These are phyloP conservation scores for Solanum virginianum DNA, from an alignment of 257 asterid species.

Conservation along the genomic window DNA sequence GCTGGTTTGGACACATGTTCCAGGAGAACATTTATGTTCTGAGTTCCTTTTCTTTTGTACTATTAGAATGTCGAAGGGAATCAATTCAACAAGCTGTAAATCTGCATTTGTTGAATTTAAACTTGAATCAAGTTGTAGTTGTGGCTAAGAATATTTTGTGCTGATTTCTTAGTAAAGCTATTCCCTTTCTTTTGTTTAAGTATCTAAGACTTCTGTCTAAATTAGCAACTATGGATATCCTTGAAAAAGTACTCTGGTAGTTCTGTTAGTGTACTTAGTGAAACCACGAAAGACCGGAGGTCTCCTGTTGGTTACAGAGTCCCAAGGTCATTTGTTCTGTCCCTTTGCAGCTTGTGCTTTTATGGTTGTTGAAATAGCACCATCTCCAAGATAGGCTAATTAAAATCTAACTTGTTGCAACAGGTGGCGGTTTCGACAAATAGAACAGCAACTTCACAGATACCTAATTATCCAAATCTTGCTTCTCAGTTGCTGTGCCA, in stretches of 20 bases:
- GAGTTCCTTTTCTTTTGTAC: not conserved
- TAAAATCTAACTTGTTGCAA: not conserved
- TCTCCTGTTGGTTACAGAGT: not conserved
- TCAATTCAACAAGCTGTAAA: not conserved
- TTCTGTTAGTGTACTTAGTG: not conserved
- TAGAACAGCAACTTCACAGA: constrained; percentile 68
- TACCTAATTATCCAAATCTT: constrained; percentile 81
- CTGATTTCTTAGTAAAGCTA: not conserved
- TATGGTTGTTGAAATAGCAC: not conserved
- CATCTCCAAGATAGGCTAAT: not conserved
- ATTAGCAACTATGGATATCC: not conserved
- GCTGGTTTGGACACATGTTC: not conserved
- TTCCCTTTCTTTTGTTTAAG: not conserved
- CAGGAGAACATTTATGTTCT: not conserved
- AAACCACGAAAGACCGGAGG: not conserved
- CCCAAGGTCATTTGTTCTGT: not conserved
- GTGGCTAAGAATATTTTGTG: not conserved
- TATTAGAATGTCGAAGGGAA: not conserved
- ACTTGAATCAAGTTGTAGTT: not conserved
- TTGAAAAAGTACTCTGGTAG: not conserved
- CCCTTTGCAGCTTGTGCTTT: not conserved
- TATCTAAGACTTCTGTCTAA: not conserved
- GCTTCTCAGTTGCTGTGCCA: constrained; percentile 82
- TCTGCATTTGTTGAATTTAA: not conserved
- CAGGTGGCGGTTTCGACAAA: constrained; percentile 93